These are phyloP conservation scores for Cyathus striatus DNA, from an alignment of 768 basidiomycete genomes.

Conservation along the genomic window DNA sequence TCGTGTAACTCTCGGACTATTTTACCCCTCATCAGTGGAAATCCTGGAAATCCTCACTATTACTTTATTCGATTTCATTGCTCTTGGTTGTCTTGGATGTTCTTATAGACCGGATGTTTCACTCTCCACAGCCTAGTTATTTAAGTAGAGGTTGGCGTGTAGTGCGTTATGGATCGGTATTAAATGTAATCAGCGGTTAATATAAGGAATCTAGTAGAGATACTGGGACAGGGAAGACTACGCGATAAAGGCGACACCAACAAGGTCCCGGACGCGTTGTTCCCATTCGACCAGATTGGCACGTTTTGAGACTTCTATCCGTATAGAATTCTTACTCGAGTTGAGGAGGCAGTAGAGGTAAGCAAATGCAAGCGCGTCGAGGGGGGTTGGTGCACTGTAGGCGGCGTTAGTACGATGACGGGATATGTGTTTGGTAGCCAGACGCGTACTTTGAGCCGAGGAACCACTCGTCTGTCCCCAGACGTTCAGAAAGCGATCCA, in stretches of 20 bases:
- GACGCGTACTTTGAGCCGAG: slow-evolving; percentile 58
- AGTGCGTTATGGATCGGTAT: too few species aligned
- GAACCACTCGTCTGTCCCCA: slow-evolving; percentile 79
- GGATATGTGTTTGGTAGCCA: neutral
- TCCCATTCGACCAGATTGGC: slow-evolving; percentile 84
- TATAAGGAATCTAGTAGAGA: too few species aligned
- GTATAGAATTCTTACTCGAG: slow-evolving; percentile 34
- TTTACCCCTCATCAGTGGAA: too few species aligned
- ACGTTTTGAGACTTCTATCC: slow-evolving; percentile 63
- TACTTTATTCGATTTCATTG: too few species aligned
- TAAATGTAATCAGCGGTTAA: too few species aligned
- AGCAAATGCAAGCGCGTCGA: slow-evolving; percentile 80
- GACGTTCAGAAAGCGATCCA: slow-evolving; percentile 64
- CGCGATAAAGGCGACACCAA: slow-evolving; percentile 44
- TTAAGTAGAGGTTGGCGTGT: too few species aligned
- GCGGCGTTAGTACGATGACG: neutral
- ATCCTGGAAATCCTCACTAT: too few species aligned
- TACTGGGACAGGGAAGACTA: too few species aligned
- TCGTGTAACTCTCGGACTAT: too few species aligned
- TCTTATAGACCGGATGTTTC: too few species aligned
- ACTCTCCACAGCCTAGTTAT: too few species aligned
- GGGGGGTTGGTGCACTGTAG: slow-evolving; percentile 64
- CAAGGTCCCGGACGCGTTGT: slow-evolving; percentile 53
- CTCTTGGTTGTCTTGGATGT: too few species aligned
- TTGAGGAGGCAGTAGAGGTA: slow-evolving; percentile 69